Conservation (phyloP, 768 basidiomycete species). For the Boletus vermiculosoides region DNA sequence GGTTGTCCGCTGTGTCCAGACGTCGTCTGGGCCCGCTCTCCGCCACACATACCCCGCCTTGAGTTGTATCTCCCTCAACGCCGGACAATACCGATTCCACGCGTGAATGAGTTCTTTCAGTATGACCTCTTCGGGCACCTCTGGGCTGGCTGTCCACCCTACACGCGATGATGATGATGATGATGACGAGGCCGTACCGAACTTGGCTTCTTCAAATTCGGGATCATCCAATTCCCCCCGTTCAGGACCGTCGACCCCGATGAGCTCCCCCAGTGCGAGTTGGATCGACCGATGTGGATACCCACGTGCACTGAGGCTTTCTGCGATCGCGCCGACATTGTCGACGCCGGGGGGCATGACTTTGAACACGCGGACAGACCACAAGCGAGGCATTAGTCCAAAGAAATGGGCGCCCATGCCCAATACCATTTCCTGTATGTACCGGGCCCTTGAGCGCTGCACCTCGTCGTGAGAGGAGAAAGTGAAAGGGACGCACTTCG, state of each 20-base stretch:
- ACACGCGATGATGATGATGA: neutral
- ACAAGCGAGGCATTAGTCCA: constrained; percentile 34
- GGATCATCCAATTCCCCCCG: constrained; percentile 20
- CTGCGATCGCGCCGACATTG: constrained; percentile 1
- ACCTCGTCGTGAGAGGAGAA: too few relatives aligned
- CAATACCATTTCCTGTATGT: constrained; percentile 36
- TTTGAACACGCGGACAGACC: constrained; percentile 40
- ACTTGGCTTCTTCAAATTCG: constrained; percentile 22
- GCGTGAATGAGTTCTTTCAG: constrained; percentile 40
- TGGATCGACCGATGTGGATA: constrained; percentile 13
- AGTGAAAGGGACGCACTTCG: constrained; percentile 35
- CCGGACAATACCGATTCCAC: constrained; percentile 43
- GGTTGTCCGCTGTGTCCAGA: constrained; percentile 32
- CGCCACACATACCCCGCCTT: constrained; percentile 40
- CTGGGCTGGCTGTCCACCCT: neutral
- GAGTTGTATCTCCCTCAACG: constrained; percentile 42
- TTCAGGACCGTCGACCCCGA: constrained; percentile 9
- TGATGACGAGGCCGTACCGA: neutral
- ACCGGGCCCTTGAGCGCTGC: neutral
- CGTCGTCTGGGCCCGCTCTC: constrained; percentile 36
- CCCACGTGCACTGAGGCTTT: constrained; percentile 8
- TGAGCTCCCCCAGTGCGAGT: constrained; percentile 11
- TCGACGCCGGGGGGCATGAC: constrained; percentile 18
- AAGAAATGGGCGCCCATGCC: constrained; percentile 46
- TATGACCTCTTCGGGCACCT: constrained; percentile 27